Conservation (phyloP, 768 basidiomycete species). For the Harrya chromipes region DNA sequence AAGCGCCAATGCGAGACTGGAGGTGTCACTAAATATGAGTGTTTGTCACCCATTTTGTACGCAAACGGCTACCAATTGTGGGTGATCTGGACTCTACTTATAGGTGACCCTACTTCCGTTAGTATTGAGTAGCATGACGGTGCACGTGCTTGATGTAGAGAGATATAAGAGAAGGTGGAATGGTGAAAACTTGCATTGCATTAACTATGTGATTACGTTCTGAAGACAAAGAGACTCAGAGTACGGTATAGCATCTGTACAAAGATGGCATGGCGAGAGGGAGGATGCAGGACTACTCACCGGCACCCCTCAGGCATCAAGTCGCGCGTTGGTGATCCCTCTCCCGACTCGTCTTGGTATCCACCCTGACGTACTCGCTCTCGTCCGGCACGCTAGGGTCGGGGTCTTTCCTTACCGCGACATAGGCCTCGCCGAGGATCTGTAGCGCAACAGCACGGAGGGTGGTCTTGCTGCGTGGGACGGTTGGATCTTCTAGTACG, state of each 20-base stretch:
- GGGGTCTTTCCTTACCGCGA: conserved; percentile 63
- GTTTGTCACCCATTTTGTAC: too few relatives aligned
- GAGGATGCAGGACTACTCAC: conserved; percentile 6
- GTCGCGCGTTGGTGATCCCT: conserved; percentile 31
- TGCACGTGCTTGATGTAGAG: too few relatives aligned
- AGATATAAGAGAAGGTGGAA: too few relatives aligned
- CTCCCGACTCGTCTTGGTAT: conserved; percentile 64
- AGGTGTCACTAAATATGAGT: too few relatives aligned
- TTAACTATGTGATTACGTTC: too few relatives aligned
- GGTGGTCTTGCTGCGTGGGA: conserved; percentile 55
- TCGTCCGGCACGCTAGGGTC: conserved; percentile 46
- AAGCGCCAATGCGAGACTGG: too few relatives aligned
- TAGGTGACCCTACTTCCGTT: too few relatives aligned
- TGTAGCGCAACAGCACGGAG: conserved; percentile 80
- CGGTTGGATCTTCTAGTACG: conserved; percentile 56
- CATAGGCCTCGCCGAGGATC: conserved; percentile 79
- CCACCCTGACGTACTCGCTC: conserved; percentile 78
- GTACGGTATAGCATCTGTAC: conserved; percentile 7
- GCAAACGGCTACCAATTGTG: too few relatives aligned
- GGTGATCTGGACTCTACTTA: too few relatives aligned
- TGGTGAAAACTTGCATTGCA: too few relatives aligned
- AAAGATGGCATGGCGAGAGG: neutral
- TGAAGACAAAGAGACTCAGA: neutral
- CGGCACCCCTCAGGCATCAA: too few relatives aligned
- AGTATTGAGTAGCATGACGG: too few relatives aligned